These are phyloP conservation scores for Rosellinia necatrix DNA, from an alignment of 2,329 filamentous ascomycete genomes.

Conservation along the genomic window DNA sequence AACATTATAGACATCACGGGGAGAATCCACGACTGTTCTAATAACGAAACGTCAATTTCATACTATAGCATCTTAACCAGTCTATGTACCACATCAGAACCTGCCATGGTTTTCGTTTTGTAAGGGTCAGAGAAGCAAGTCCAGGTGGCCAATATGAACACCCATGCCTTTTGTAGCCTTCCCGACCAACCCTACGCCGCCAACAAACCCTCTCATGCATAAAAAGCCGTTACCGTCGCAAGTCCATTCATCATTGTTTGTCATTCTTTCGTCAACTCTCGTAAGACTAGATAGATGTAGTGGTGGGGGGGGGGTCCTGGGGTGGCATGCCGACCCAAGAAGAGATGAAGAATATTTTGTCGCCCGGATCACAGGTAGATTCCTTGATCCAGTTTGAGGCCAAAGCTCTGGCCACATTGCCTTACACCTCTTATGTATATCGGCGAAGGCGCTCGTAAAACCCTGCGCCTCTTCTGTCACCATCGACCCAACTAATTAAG, in stretches of 20 bases:
- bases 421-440: slow-evolving; percentile 25
- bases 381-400: slow-evolving; percentile 24
- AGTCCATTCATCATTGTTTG: slow-evolving; percentile 14
- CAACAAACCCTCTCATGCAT: slow-evolving; percentile 29
- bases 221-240: slow-evolving; percentile 16
- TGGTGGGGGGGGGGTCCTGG: background rate
- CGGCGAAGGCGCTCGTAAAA: slow-evolving; percentile 21
- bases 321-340: slow-evolving; percentile 20
- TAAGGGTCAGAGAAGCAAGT: slow-evolving; percentile 31
- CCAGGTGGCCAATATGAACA: slow-evolving; percentile 33
- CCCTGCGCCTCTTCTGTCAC: slow-evolving; percentile 7
- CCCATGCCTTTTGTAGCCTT: slow-evolving; percentile 22
- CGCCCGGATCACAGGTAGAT: slow-evolving; percentile 14
- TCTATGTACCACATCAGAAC: slow-evolving; percentile 39
- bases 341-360: slow-evolving; percentile 27
- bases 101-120: slow-evolving; percentile 27
- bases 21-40: slow-evolving; percentile 13
- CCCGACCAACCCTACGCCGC: slow-evolving; percentile 22
- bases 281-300: slow-evolving; percentile 2
- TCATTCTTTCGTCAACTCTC: slow-evolving; percentile 18
- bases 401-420: slow-evolving; percentile 24
- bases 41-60: slow-evolving; percentile 21
- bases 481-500: background rate
- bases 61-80: slow-evolving; percentile 36
- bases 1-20: background rate